Evolutionary conservation across 2,329 filamentous ascomycete species (phyloP), one percentile per base, ranked within the genome.

Genomic region (Penicillium sp.): DNA sequence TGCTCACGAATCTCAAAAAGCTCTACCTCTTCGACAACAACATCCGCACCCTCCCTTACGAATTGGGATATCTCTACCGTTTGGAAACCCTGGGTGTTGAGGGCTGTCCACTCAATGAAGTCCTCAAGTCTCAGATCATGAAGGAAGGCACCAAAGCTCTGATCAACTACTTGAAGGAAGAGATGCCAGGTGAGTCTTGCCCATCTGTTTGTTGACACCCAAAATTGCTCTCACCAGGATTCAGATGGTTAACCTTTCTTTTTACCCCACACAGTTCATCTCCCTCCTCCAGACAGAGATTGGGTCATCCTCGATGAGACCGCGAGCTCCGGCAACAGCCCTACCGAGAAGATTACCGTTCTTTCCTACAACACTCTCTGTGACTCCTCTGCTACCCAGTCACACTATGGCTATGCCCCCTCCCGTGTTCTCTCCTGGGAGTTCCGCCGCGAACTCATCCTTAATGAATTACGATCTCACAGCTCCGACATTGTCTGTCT

Each of bases 321-420:
- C 28, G 70, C 73, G 14, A 75, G 71, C 56, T 70, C 78, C 33
- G 73, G 65, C 75, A 84, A 75, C 89, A 65, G 81, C 83, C 70
- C 77, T 48, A 75, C 81, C 57, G 75, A 97, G 71, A 89, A 87
- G 56, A 87, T 98, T 74, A 92, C 91, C 59, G 89, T 96, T 8
- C 83, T 98, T 63, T 96, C 92, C 25, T 97, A 95, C 88, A 99
- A 99, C 75, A 96, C 94, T 51, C 85, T 99, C 11, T 97, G 94
- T 78, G 93, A 97, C 77, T 92, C 93, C 71, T 96, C 95, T 70
- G 93, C 93, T 4, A 97, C 93, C 0, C 84, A 87, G 57, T 84
- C 88, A 57, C 87, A 91, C 64, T 98, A 97, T 74, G 94, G 94
- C 46, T 98, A 98, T 76, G 94, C 93, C 0, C 91, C 95, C 2